Percentiles rank a stretch among this genome's conserved stretches.
Evolutionary conservation across 1,284 basidiomycete genomes (phyloP).

Genomic region (Cryptococcus floricola): DNA sequence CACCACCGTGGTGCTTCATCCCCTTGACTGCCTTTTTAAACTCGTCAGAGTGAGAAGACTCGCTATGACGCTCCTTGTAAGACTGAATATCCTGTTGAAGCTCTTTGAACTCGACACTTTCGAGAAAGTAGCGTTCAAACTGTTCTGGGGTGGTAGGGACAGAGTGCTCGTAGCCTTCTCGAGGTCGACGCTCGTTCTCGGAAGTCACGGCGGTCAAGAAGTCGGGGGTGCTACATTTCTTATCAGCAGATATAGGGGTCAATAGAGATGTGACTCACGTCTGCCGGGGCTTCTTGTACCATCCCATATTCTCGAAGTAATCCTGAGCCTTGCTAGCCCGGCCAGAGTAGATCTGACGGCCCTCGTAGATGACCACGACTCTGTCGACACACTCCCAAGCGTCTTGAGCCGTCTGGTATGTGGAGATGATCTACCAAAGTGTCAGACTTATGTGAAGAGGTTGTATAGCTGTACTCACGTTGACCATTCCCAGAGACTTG

Average conservation of each 20-base stretch:
- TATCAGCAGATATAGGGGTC: background rate
- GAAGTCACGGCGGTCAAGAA: background rate
- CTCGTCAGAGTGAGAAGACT: background rate
- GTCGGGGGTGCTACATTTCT: background rate
- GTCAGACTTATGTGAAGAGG: background rate
- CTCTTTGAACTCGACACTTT: background rate
- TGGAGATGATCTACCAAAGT: background rate
- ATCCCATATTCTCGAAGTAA: background rate
- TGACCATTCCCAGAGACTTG: background rate
- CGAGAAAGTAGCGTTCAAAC: background rate
- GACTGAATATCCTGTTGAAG: background rate
- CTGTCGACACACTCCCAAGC: background rate
- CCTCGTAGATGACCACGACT: background rate
- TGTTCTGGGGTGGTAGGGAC: background rate
- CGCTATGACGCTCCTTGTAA: background rate
- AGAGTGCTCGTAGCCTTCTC: background rate
- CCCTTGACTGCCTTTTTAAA: background rate
- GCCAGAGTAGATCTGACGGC: background rate
- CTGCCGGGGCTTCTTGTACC: background rate
- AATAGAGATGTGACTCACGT: background rate
- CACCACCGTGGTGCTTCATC: constrained; percentile 28
- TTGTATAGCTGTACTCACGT: background rate
- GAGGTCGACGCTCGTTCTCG: background rate
- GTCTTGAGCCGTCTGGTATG: background rate
- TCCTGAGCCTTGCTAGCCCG: background rate